Conservation (phyloP, 2,329 filamentous ascomycete genomes). For the Nothophoma quercina region DNA sequence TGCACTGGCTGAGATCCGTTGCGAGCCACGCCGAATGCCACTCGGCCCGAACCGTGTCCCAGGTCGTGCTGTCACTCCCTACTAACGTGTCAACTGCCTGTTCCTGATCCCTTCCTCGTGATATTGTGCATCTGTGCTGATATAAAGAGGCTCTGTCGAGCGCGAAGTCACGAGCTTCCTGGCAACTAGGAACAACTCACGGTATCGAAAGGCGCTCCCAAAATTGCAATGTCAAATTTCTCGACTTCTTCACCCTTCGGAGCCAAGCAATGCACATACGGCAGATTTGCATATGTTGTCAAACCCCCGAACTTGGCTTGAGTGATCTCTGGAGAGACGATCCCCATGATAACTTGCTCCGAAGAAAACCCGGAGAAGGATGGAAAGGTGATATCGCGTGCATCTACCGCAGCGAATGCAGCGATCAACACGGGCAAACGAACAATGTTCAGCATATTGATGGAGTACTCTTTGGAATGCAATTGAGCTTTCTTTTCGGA, state of each 20-base stretch:
- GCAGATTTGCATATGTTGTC: conserved; percentile 57
- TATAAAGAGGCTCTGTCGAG: background rate
- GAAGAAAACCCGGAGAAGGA: conserved; percentile 46
- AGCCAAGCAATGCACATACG: conserved; percentile 57
- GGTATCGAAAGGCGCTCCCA: conserved; percentile 60
- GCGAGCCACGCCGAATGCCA: conserved; percentile 60
- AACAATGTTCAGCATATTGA: background rate
- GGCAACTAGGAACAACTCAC: conserved; percentile 35
- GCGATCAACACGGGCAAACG: background rate
- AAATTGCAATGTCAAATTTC: conserved; percentile 57
- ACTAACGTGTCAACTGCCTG: conserved; percentile 10
- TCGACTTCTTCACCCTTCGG: conserved; percentile 47
- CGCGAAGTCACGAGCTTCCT: no score
- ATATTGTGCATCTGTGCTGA: background rate
- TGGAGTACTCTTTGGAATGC: no score
- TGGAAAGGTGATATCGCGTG: conserved; percentile 56
- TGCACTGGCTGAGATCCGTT: conserved; percentile 53
- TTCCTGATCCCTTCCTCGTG: background rate
- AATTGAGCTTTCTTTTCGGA: no score
- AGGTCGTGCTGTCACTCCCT: conserved; percentile 61
- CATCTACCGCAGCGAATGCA: conserved; percentile 6
- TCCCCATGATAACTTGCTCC: conserved; percentile 39
- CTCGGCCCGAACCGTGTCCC: conserved; percentile 62
- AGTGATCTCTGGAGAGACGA: conserved; percentile 35
- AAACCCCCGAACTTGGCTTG: conserved; percentile 52